These are phyloP conservation scores for Mucuna pruriens DNA, from an alignment of 306 rosid species.

Conservation along the genomic window DNA sequence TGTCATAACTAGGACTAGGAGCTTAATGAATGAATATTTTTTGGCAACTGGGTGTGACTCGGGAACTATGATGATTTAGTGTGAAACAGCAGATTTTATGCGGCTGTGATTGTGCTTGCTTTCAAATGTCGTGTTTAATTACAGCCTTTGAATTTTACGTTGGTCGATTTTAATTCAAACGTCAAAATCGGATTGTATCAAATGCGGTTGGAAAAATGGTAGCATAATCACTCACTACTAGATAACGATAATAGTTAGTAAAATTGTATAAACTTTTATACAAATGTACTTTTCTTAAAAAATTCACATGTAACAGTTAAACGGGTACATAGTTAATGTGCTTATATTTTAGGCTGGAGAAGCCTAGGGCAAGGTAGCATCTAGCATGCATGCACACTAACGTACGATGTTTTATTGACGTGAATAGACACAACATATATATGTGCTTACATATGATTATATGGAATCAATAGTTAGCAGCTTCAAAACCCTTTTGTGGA, in stretches of 20 bases:
- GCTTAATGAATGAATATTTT: neutral
- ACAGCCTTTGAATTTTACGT: neutral
- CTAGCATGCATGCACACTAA: slow-evolving; percentile 17
- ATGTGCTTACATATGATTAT: neutral
- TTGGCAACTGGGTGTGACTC: neutral
- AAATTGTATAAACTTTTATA: too few species aligned
- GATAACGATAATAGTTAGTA: neutral
- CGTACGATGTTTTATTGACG: neutral
- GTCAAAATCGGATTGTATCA: neutral
- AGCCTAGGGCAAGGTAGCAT: neutral
- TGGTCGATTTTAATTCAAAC: neutral
- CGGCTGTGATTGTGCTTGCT: neutral
- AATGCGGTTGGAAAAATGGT: neutral
- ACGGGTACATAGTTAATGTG: too few species aligned
- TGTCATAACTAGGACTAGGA: neutral
- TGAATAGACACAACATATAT: neutral
- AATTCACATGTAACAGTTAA: too few species aligned
- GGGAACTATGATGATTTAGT: neutral
- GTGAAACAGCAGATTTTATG: neutral
- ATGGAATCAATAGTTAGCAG: neutral
- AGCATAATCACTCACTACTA: neutral
- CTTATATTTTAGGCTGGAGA: neutral
- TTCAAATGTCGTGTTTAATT: neutral
- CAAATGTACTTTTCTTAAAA: too few species aligned
- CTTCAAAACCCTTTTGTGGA: neutral